Base-by-base conservation (phyloP, 139 green algal genomes). In the Closterium sp. region DNA sequence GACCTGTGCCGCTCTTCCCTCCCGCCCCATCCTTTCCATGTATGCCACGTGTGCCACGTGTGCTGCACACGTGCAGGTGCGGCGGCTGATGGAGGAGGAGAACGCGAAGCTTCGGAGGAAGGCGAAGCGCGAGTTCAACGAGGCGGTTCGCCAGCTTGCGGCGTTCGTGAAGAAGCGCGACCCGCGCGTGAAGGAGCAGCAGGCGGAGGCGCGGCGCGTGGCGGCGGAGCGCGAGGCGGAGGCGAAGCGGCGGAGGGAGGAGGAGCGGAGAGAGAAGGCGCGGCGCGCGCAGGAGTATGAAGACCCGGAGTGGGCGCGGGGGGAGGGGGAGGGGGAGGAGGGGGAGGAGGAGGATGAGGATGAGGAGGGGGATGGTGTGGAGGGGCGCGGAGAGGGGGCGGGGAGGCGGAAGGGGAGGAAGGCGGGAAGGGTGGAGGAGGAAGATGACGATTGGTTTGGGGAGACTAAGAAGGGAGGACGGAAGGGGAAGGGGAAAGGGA, bases 71-170 rank as follows among this genome's bases (percentile, higher is more conserved):
- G 38, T 50, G 34, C 95, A 98, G 94, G 94, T 98, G 34, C 96
- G 97, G 28, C 95, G 98, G 73, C 90, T 95, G 17, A 99, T 99
- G 97, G 97, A 99, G 95, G 96, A 97, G 0, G 98, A 99, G 93
- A 99, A 99, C 95, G 94, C 93, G 31, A 97, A 97, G 93, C 42
- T 87, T 21, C 92, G 96, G 9, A 96, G 95, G 45, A 86, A 91
- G 9, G 92, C 90, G 19, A 94, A 95, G 22, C 87, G 94, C 1
- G 96, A 97, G 70, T 99, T 96, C 95, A 97, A 97, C 88, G 97
- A 99, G 88, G 94, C 87, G 21, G 97, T 99, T 38, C 95, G 98
- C 13, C 30, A 88, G 5, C 96, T 99, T 86, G 97, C 96, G 21
- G 95, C 92, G 4, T 99, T 98, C 94, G 96, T 99, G 34, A 95